Conservation (phyloP, 768 basidiomycete species). For the Symmetrospora coprosmae region DNA sequence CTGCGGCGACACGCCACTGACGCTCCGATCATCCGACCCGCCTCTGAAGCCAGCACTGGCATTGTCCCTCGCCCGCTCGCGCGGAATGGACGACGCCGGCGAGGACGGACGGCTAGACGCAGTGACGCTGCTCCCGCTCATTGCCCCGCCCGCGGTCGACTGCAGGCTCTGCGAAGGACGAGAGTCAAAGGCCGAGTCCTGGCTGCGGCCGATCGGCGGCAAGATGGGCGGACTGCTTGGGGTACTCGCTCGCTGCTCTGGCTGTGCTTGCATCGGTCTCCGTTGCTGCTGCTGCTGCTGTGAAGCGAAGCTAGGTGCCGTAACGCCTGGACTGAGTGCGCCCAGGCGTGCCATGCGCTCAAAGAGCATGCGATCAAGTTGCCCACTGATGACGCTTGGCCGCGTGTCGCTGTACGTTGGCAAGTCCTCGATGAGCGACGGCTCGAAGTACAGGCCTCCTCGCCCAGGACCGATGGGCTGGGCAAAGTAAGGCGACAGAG, state of each 20-base stretch:
- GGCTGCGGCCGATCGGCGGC: background rate
- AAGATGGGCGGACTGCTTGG: background rate
- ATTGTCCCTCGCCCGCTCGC: too few species aligned
- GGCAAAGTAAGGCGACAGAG: slow-evolving; percentile 73
- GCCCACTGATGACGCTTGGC: background rate
- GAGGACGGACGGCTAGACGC: too few species aligned
- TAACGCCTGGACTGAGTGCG: background rate
- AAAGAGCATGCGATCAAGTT: background rate
- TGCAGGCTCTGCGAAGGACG: too few species aligned
- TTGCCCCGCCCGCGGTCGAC: too few species aligned
- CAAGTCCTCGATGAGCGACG: slow-evolving; percentile 5
- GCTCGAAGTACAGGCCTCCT: slow-evolving; percentile 17
- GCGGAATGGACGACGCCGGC: too few species aligned
- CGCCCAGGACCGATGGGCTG: slow-evolving; percentile 35
- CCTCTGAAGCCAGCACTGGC: too few species aligned
- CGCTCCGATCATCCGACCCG: too few species aligned
- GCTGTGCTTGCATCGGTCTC: background rate
- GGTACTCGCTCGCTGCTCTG: background rate
- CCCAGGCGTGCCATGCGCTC: background rate
- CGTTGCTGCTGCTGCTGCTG: background rate
- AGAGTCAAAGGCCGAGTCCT: too few species aligned
- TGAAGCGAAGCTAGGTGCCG: background rate
- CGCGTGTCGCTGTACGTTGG: background rate
- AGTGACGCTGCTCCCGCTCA: too few species aligned
- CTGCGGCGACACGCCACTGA: too few species aligned